phyloP scores from a whole-genome alignment of 2,329 filamentous ascomycete species.

The Aureobasidium sp. region DNA sequence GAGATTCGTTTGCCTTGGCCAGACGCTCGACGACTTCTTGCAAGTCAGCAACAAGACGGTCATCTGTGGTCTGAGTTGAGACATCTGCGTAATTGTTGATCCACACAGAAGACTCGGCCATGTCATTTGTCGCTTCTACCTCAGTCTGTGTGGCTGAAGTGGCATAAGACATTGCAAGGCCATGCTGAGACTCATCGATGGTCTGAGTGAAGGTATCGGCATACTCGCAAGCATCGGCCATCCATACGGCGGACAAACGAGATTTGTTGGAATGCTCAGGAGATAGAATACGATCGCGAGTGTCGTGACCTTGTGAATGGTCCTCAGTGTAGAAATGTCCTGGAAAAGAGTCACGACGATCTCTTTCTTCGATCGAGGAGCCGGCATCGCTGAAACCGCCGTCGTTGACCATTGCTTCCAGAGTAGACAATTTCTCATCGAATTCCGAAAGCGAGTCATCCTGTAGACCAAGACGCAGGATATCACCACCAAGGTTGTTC shows the following conservation, averaged over 20 bases:
- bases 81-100: not conserved
- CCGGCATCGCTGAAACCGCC: not conserved
- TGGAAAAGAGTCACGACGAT: constrained; percentile 2
- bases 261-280: constrained; percentile 4
- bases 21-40: constrained; percentile 25
- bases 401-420: constrained; percentile 8
- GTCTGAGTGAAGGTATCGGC: constrained; percentile 3
- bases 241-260: constrained; percentile 4
- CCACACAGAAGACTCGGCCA: constrained; percentile 7
- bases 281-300: not conserved
- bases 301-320: not conserved
- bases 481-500: constrained; percentile 28
- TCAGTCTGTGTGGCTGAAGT: not conserved
- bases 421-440: constrained; percentile 16
- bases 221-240: not conserved
- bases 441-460: constrained; percentile 13
- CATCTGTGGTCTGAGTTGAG: constrained; percentile 15
- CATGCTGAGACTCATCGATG: not conserved
- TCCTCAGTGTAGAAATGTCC: not conserved
- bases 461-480: constrained; percentile 24
- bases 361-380: not conserved
- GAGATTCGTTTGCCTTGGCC: constrained; percentile 24
- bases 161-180: not conserved
- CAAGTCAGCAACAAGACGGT: constrained; percentile 23
- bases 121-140: not conserved